Percentiles rank a stretch among this genome's conserved stretches.
Conservation (phyloP, 495 filamentous ascomycete species). For the Talaromyces trachyspermus region DNA sequence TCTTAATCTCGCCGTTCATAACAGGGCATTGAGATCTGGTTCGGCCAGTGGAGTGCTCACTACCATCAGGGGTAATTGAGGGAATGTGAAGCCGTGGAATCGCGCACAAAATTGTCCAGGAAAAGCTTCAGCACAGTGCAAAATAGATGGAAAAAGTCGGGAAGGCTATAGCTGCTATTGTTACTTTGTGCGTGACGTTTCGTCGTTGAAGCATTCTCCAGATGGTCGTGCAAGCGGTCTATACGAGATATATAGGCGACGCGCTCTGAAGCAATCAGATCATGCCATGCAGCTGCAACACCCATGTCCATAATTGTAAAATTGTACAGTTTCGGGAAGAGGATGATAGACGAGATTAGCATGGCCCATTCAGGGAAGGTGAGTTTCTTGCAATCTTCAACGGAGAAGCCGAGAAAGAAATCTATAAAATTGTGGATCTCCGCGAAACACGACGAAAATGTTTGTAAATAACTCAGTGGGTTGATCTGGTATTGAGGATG, state of each 20-base stretch:
- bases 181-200: not conserved
- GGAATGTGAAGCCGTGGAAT: not conserved
- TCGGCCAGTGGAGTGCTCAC: not conserved
- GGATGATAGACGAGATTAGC: not conserved
- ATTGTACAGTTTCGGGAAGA: not conserved
- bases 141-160: not conserved
- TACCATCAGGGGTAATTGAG: not conserved
- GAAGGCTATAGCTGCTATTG: not conserved
- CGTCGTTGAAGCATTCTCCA: not conserved
- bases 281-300: not conserved
- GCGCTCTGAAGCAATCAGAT: not conserved
- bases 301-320: not conserved
- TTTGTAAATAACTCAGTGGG: not conserved
- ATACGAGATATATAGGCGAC: not conserved
- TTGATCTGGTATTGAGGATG: not conserved
- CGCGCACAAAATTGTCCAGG: not conserved
- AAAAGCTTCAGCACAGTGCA: not conserved
- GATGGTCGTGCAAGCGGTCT: not conserved
- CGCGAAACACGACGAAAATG: not conserved
- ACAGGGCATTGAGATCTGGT: not conserved
- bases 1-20: slow-evolving; percentile 1
- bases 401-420: not conserved
- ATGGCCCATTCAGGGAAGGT: not conserved
- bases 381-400: not conserved
- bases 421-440: slow-evolving; percentile 3